A percentile compares a stretch with the other conserved stretches of the same genome.
Evolutionary conservation across 2,329 filamentous ascomycete species (phyloP).

Genomic region (Aureobasidium sp.): DNA sequence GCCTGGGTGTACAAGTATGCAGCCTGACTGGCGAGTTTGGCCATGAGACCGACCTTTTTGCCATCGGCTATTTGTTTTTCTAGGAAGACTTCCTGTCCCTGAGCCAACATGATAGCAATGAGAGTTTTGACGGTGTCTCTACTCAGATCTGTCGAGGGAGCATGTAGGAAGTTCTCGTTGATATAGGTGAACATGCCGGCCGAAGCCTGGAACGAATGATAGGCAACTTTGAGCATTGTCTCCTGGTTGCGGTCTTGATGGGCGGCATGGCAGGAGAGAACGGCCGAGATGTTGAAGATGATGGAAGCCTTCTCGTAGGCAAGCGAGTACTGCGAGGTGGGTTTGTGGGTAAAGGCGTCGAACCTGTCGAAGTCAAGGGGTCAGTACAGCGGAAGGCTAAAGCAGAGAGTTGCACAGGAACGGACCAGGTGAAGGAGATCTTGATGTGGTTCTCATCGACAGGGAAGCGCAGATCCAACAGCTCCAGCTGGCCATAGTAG

Average conservation of each 20-base stretch:
- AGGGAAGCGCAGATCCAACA: conserved; percentile 88
- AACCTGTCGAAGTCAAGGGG: conserved; percentile 56
- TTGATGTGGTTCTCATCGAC: conserved; percentile 99
- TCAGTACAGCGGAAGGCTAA: neutral
- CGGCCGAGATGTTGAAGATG: conserved; percentile 98
- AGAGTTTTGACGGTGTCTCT: conserved; percentile 92
- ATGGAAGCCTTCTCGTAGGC: conserved; percentile 98
- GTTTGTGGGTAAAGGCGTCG: conserved; percentile 97
- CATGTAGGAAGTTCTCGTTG: conserved; percentile 98
- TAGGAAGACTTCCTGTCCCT: conserved; percentile 93
- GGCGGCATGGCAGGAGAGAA: conserved; percentile 91
- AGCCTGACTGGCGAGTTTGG: conserved; percentile 87
- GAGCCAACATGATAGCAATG: conserved; percentile 86
- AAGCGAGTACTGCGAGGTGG: conserved; percentile 92
- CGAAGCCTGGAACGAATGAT: conserved; percentile 95
- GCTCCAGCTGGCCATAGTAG: conserved; percentile 95
- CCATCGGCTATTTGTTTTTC: conserved; percentile 91
- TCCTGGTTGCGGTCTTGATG: conserved; percentile 90
- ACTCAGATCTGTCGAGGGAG: conserved; percentile 91
- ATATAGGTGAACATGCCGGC: conserved; percentile 99
- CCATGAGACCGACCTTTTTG: conserved; percentile 86
- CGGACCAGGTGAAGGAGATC: conserved; percentile 94
- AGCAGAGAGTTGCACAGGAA: neutral
- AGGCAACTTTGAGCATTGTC: conserved; percentile 86
- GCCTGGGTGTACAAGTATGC: conserved; percentile 83